Base-by-base conservation (phyloP, 768 basidiomycete genomes). In the Serendipita vermifera region DNA sequence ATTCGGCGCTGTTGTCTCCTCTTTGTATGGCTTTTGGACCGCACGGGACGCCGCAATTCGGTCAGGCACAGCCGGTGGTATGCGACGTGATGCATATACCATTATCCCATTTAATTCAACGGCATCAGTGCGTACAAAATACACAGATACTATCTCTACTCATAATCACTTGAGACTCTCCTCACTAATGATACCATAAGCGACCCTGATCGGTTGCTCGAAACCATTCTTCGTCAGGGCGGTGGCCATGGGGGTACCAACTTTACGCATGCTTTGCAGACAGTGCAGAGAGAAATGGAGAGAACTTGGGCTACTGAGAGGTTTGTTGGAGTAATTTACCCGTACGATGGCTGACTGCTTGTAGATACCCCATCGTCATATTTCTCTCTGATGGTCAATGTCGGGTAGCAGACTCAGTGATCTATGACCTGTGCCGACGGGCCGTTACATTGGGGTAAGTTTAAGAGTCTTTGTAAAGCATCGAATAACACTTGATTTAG, bases 361-460 rank as follows among this genome's bases (percentile, higher is more conserved):
- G 17, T 55, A 77, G 78, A 43, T 65, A 70, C 2, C 78, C 79
- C 0, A 71, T 79, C 3, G 66, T 81, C 14, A 73, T 80, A 48
- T 81, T 81, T 64, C 67, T 80, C 6, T 80, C 78, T 2, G 80
- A 79, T 57, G 79, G 79, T 1, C 71, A 77, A 66, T 75, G 75
- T 41, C 3, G 13, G 2, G 65, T 76, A 17, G 51, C 36, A 0
- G 76, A 79, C 36, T 31, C 60, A 4, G 46, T 29, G 17, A 31
- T 51, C n/a, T 51, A 51, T n/a, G 27, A 31, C 7, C 15, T 51
- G 11, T 51, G 46, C 24, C 20, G 46, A 7, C 9, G 22, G 5
- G 46, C 46, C n/a, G 46, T 22, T 9, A 15, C n/a, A 15, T n/a
- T 20, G n/a, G 46, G 46, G 46, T 51, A 51, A 51, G 46, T 31